Evolutionary conservation across 805 yeast species (phyloP).

Genomic region (Saturnispora mendoncae): DNA sequence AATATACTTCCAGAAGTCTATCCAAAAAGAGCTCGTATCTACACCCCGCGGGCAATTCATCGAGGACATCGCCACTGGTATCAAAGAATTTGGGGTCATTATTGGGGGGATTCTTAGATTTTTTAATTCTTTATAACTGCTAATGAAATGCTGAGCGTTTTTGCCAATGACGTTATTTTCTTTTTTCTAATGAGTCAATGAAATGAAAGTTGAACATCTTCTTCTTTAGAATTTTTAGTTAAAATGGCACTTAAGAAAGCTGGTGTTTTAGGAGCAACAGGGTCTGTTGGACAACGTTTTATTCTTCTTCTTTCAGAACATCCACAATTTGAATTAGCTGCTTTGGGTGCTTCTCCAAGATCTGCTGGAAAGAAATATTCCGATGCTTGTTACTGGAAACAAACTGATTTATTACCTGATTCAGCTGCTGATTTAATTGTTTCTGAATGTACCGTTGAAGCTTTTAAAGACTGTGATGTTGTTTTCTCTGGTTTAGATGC

Average conservation of each 20-base stretch:
- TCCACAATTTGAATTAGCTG: constrained; percentile 80
- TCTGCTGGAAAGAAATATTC: constrained; percentile 85
- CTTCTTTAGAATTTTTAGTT: not conserved
- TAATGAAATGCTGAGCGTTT: too few species aligned
- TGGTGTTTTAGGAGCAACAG: constrained; percentile 97
- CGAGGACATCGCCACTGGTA: too few species aligned
- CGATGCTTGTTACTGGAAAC: constrained; percentile 92
- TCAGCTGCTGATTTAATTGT: constrained; percentile 55
- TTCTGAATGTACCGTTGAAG: constrained; percentile 65
- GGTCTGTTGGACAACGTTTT: constrained; percentile 95
- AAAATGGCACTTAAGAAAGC: constrained; percentile 35
- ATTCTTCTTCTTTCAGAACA: constrained; percentile 76
- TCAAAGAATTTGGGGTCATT: too few species aligned
- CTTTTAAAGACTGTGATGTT: constrained; percentile 82
- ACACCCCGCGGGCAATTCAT: too few species aligned
- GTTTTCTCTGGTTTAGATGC: constrained; percentile 94
- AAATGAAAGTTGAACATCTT: too few species aligned
- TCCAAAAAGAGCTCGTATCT: too few species aligned
- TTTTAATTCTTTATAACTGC: too few species aligned
- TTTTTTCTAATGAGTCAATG: not conserved
- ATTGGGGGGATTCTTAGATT: too few species aligned
- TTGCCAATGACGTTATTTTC: not conserved
- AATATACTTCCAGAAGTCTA: too few species aligned
- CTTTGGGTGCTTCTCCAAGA: constrained; percentile 85
- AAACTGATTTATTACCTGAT: constrained; percentile 73